A percentile compares a stretch with the other conserved stretches of the same genome.
These are phyloP conservation scores for Starmerella sp. DNA, from an alignment of 805 yeast genomes.

Conservation along the genomic window DNA sequence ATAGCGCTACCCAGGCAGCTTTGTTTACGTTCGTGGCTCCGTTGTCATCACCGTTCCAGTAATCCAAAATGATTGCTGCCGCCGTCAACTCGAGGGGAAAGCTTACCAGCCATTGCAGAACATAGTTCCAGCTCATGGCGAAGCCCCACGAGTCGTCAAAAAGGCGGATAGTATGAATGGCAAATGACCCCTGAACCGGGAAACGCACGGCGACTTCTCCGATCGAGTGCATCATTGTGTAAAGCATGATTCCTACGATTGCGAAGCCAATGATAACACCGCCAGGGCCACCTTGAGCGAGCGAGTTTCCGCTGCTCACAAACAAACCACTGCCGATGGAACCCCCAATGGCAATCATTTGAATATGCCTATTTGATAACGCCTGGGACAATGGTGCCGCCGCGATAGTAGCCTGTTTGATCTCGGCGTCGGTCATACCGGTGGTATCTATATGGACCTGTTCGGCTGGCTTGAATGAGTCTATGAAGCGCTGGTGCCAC, in stretches of 20 bases:
- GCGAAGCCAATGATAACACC: slow-evolving; percentile 39
- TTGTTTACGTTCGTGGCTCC: slow-evolving; percentile 48
- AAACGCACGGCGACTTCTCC: slow-evolving; percentile 59
- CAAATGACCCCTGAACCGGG: slow-evolving; percentile 50
- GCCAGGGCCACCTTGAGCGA: slow-evolving; percentile 40
- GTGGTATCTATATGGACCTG: slow-evolving; percentile 17
- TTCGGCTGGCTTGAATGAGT: slow-evolving; percentile 21
- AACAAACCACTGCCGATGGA: slow-evolving; percentile 66
- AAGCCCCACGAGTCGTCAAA: slow-evolving; percentile 55
- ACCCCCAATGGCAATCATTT: slow-evolving; percentile 67
- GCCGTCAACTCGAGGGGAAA: slow-evolving; percentile 55
- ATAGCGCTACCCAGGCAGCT: slow-evolving; percentile 44
- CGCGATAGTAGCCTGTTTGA: slow-evolving; percentile 14
- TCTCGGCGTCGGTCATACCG: slow-evolving; percentile 21
- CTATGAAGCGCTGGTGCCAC: slow-evolving; percentile 7
- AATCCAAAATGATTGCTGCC: slow-evolving; percentile 43
- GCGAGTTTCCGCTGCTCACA: slow-evolving; percentile 39
- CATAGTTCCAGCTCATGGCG: slow-evolving; percentile 58
- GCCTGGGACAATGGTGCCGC: slow-evolving; percentile 28
- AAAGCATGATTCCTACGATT: slow-evolving; percentile 45
- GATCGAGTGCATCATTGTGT: slow-evolving; percentile 47
- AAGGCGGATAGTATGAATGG: slow-evolving; percentile 44
- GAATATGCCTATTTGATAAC: slow-evolving; percentile 22
- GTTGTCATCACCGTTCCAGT: slow-evolving; percentile 42
- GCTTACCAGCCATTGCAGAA: slow-evolving; percentile 47